A percentile compares a stretch with the other conserved stretches of the same genome.
Conservation (phyloP, 768 basidiomycete genomes). For the Crepidotus variabilis region DNA sequence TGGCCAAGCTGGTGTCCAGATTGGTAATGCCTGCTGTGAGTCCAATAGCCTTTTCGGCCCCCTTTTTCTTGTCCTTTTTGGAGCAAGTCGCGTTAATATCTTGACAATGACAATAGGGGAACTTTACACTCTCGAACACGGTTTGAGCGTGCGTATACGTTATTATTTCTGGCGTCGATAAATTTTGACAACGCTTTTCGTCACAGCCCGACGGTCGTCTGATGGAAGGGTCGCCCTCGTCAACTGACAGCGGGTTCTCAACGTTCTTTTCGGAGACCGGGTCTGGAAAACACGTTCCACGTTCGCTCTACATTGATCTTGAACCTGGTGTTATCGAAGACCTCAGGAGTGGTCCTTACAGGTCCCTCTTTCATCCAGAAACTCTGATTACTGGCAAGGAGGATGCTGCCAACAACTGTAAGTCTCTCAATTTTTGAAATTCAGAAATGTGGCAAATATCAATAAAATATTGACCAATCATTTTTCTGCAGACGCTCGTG, state of each 20-base stretch:
- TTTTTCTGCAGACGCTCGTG: conserved; percentile 75
- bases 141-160: conserved; percentile 71
- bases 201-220: conserved; percentile 89
- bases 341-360: conserved; percentile 88
- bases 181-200: conserved; percentile 15
- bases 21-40: conserved; percentile 95
- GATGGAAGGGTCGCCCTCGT: conserved; percentile 61
- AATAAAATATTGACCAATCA: conserved; percentile 9
- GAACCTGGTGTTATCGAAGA: conserved; percentile 96
- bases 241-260: conserved; percentile 82
- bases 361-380: conserved; percentile 96
- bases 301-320: conserved; percentile 94
- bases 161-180: not conserved
- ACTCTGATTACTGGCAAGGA: conserved; percentile 97
- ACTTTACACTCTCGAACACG: conserved; percentile 97
- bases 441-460: not conserved
- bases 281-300: conserved; percentile 92
- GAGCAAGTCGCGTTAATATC: conserved; percentile 1
- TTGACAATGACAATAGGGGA: conserved; percentile 59
- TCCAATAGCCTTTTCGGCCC: conserved; percentile 20
- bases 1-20: conserved; percentile 95
- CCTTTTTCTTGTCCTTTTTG: conserved; percentile 6
- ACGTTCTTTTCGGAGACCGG: conserved; percentile 98
- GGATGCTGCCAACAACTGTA: conserved; percentile 99
- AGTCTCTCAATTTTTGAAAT: conserved; percentile 23